Base-by-base conservation (phyloP, 768 basidiomycete species). In the Neoboletus magnificus region DNA sequence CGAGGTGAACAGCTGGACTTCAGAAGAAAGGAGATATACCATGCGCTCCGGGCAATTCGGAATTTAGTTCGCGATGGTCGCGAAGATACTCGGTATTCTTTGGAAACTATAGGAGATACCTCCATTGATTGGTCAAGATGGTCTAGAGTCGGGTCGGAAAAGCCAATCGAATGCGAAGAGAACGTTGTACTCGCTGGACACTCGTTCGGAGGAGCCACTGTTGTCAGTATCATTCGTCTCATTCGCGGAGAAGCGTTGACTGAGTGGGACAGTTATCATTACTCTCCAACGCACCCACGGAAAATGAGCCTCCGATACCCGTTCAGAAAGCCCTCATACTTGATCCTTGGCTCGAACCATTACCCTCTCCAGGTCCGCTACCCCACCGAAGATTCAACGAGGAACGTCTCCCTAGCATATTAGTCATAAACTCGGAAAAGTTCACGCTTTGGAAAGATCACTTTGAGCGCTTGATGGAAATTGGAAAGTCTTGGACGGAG, bases 311-410 rank as follows among this genome's bases (percentile, higher is more conserved):
- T 13, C 66, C 62, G 3, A 75, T 92, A 52, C 85, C 85, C 0
- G 71, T 89, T 48, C 69, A 74, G 7, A 79, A 81, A 45, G 82
- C 79, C 10, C 65, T 93, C 22, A 75, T 87, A 22, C 78, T 91
- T 18, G 92, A 94, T 70, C 92, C 92, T 20, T 93, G 92, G 91
- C 71, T 93, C 9, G 89, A 93, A 53, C 89, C 91, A 18, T 64
- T 91, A 23, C 79, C 85, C 8, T 67, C 76, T 37, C 87, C 82
- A 30, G 84, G 83, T 5, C 84, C 74, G 0, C 54, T 50, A 1
- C 74, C 69, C 18, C 58, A 53, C 35, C 47, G 50, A 30, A 50
- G 48, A 32, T 48, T 57, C 23, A 29, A 55, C 23, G 59, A 58
- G 12, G 50, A 47, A 4, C 23, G 3, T 11, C 62, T 67, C 23